phyloP scores from a whole-genome alignment of 2,329 filamentous ascomycete species.

The Elsinoe australis region DNA sequence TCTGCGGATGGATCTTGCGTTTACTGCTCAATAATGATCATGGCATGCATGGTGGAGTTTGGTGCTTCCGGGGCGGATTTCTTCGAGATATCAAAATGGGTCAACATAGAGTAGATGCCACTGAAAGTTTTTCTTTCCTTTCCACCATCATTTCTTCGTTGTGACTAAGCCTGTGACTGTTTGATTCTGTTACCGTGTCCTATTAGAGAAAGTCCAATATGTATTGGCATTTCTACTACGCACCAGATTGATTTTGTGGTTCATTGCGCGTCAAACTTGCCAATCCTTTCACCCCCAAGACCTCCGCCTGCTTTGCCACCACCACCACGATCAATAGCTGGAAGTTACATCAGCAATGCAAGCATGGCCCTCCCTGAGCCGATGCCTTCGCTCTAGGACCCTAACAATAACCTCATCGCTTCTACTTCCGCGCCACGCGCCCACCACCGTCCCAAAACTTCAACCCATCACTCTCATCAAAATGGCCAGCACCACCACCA shows the following conservation, averaged over 20 bases:
- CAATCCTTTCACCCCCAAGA: not conserved
- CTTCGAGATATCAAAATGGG: slow-evolving; percentile 1
- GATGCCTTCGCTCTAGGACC: not conserved
- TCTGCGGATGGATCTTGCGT: not conserved
- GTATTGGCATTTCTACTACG: no score
- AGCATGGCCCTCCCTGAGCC: not conserved
- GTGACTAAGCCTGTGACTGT: no score
- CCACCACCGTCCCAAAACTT: not conserved
- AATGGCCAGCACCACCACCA: not conserved
- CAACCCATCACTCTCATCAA: no score
- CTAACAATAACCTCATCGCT: no score
- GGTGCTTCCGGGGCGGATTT: not conserved
- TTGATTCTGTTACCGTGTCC: no score
- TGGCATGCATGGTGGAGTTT: slow-evolving; percentile 13
- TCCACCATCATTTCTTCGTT: no score
- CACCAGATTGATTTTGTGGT: not conserved
- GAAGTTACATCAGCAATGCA: not conserved
- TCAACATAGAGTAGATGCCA: no score
- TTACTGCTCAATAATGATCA: not conserved
- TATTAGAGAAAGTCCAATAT: no score
- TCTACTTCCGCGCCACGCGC: not conserved
- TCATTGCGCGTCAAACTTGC: not conserved
- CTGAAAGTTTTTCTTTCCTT: no score
- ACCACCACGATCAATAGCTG: not conserved
- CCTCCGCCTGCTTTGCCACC: not conserved